phyloP scores from a whole-genome alignment of 352 stramenopile species.

The Phytophthora lateralis region DNA sequence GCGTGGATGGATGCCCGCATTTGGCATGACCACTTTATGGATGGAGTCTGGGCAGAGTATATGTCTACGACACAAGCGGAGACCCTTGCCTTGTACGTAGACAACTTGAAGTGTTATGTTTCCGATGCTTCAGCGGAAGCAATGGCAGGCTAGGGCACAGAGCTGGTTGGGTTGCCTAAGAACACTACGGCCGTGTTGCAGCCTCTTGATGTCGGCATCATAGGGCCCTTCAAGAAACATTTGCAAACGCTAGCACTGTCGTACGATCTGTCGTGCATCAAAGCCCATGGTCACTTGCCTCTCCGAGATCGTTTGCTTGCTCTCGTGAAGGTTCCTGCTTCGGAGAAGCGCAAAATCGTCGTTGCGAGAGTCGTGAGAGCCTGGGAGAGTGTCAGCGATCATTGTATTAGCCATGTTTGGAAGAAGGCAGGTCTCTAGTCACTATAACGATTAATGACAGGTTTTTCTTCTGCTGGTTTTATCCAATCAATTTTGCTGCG shows the following conservation, averaged over 20 bases:
- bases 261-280: constrained; percentile 6
- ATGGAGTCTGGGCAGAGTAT: constrained; percentile 12
- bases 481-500: too few species aligned
- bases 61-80: constrained; percentile 8
- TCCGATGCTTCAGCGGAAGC: constrained; percentile 14
- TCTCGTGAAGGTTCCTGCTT: constrained; percentile 3
- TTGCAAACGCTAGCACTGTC: constrained; percentile 15
- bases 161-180: constrained; percentile 23
- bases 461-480: too few species aligned
- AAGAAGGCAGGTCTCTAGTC: too few species aligned
- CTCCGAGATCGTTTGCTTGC: constrained; percentile 21
- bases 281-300: not conserved
- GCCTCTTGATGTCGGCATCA: constrained; percentile 33
- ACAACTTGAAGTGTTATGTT: constrained; percentile 38
- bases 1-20: constrained; percentile 33
- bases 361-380: constrained; percentile 16
- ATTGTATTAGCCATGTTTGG: constrained; percentile 3
- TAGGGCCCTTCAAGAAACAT: constrained; percentile 37
- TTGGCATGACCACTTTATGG: constrained; percentile 21
- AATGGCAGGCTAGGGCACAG: constrained; percentile 21
- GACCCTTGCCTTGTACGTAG: constrained; percentile 20
- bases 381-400: constrained; percentile 15
- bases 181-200: constrained; percentile 33
- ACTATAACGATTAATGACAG: too few species aligned
- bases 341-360: constrained; percentile 18